Evolutionary conservation across 2,329 filamentous ascomycete species (phyloP), one percentile per base, ranked within the genome.

Genomic region (Rutstroemia sp.): DNA sequence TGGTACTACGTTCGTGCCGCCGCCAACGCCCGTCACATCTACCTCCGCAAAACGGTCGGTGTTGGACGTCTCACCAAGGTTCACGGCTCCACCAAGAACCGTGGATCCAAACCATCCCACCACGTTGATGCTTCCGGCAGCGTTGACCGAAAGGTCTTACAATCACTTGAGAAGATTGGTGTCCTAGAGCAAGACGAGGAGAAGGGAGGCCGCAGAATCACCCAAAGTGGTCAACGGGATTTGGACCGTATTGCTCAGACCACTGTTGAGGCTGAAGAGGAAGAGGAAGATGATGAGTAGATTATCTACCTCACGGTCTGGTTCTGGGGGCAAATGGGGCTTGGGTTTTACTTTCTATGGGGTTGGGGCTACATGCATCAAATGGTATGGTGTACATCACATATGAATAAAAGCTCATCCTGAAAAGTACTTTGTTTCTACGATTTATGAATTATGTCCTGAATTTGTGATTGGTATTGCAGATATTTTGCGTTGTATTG

Each of bases 21-120:
- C 70, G 86, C 92, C 67, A 87, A 99, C 74, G 94, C 94, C 72
- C 91, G 92, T 73, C 92, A 97, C 83, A 87, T 99, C 82, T 99
- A 99, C 84, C 83, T 99, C 76, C 89, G 94, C 81, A 99, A 99
- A 85, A 96, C 92, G 64, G 92, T 99, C 74, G 94, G 94, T 83
- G 90, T 99, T 69, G 94, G 94, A 78, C 91, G 94, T 73, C 86
- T 99, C 70, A 88, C 92, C 77, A 96, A 95, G 82, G 88, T 88
- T 66, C 94, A 99, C 85, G 94, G 91, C 71, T 88, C 84, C 69
- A 88, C 88, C 81, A 96, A 95, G 87, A 99, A 97, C 88, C 91
- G 94, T 70, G 94, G 94, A 71, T 84, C 84, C 69, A 84, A 88
- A 68, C 94, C 94, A 74, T 89, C 86, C 65, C 87, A 95, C 79